Conservation (phyloP, 257 asterid genomes). For the Solanum pennellii region DNA sequence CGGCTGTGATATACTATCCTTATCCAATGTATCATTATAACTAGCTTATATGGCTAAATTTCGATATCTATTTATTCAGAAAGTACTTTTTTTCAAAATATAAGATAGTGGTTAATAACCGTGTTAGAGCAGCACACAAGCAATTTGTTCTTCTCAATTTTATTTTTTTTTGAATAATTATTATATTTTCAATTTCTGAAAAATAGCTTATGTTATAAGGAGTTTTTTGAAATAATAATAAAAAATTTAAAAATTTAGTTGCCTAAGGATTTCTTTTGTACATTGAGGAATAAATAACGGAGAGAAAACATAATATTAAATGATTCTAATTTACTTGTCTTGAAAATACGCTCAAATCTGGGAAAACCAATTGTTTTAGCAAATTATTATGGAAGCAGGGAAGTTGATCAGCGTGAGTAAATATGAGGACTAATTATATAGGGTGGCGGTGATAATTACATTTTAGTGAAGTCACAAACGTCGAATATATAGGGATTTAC, state of each 20-base stretch:
- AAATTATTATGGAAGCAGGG: background rate
- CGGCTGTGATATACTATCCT: background rate
- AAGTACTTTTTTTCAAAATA: no score
- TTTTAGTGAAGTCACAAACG: background rate
- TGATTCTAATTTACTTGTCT: background rate
- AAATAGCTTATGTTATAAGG: background rate
- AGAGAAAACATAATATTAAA: background rate
- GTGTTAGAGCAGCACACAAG: background rate
- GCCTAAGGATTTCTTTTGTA: background rate
- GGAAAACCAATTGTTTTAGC: background rate
- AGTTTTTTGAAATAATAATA: no score
- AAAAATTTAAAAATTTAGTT: no score
- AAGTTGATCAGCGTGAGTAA: background rate
- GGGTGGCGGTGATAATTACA: background rate
- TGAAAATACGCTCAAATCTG: background rate
- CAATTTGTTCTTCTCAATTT: no score
- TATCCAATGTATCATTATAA: background rate
- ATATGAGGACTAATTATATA: background rate
- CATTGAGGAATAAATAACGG: background rate
- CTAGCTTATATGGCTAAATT: background rate
- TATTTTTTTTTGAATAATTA: no score
- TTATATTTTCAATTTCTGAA: no score
- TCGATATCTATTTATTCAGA: background rate
- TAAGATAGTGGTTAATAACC: background rate
- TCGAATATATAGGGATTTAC: background rate